Percentiles rank a stretch among this genome's conserved stretches.
Evolutionary conservation across 2,329 filamentous ascomycete genomes (phyloP).

Genomic region (Rhynchosporium secalis): DNA sequence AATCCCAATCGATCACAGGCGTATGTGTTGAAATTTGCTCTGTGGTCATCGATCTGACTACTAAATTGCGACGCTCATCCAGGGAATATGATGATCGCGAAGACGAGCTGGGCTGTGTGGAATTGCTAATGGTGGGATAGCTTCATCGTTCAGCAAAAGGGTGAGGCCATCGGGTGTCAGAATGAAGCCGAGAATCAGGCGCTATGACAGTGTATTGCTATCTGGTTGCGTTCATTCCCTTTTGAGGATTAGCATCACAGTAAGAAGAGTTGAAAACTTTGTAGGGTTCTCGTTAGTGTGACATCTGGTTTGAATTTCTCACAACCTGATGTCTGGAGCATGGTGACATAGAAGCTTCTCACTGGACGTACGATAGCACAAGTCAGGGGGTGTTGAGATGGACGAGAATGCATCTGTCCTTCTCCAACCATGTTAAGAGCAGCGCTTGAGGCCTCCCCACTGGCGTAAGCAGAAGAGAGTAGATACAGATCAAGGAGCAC

Average conservation of each 20-base stretch:
- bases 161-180: slow-evolving; percentile 27
- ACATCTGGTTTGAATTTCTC: slow-evolving; percentile 13
- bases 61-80: not conserved
- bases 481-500: slow-evolving; percentile 20
- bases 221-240: slow-evolving; percentile 21
- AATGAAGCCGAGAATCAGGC: slow-evolving; percentile 30
- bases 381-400: slow-evolving; percentile 25
- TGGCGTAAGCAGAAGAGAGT: slow-evolving; percentile 21
- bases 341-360: not conserved
- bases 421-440: slow-evolving; percentile 27
- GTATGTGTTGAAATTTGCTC: slow-evolving; percentile 3
- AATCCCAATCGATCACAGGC: slow-evolving; percentile 26
- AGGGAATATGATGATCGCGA: slow-evolving; percentile 23
- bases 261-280: slow-evolving; percentile 13
- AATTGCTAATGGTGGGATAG: slow-evolving; percentile 27
- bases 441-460: slow-evolving; percentile 19
- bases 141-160: slow-evolving; percentile 28
- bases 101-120: slow-evolving; percentile 25
- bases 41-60: not conserved
- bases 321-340: slow-evolving; percentile 10
- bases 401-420: slow-evolving; percentile 26
- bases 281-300: slow-evolving; percentile 15
- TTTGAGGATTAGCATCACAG: slow-evolving; percentile 19
- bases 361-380: slow-evolving; percentile 20
- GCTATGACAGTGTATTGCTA: slow-evolving; percentile 21